phyloP scores from a whole-genome alignment of 441 rosid species.

The Pelargonium citronellum region DNA sequence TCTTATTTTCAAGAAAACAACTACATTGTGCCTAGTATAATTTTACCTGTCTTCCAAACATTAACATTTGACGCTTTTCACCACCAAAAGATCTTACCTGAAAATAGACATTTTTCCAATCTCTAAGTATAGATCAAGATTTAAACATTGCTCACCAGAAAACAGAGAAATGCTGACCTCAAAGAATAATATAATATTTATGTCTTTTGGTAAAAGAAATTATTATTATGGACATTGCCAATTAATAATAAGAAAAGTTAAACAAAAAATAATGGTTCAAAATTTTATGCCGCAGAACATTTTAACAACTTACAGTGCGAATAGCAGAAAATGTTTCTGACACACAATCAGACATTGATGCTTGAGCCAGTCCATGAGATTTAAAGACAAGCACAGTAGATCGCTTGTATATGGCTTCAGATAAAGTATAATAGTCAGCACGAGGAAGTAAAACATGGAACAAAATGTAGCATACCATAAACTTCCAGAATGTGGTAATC shows the following conservation, averaged over 20 bases:
- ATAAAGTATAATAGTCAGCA: constrained; percentile 28
- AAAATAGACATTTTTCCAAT: constrained; percentile 22
- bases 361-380: constrained; percentile 83
- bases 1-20: constrained; percentile 8
- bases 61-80: constrained; percentile 80
- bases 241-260: background rate
- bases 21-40: constrained; percentile 6
- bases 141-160: background rate
- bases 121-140: background rate
- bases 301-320: constrained; percentile 64
- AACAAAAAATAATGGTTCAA: background rate
- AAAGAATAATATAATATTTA: background rate
- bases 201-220: background rate
- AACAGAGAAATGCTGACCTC: background rate
- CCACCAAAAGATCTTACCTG: constrained; percentile 96
- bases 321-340: constrained; percentile 91
- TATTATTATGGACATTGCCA: too few species aligned
- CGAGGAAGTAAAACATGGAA: constrained; percentile 22
- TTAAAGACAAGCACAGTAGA: constrained; percentile 76
- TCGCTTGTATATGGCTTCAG: constrained; percentile 70
- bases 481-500: constrained; percentile 12
- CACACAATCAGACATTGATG: constrained; percentile 84
- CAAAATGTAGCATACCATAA: background rate
- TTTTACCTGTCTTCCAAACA: constrained; percentile 75
- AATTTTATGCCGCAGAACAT: background rate